Evolutionary conservation across 2,329 filamentous ascomycete species (phyloP), one percentile per base, ranked within the genome.

Genomic region (Exutisphaerella laricina): DNA sequence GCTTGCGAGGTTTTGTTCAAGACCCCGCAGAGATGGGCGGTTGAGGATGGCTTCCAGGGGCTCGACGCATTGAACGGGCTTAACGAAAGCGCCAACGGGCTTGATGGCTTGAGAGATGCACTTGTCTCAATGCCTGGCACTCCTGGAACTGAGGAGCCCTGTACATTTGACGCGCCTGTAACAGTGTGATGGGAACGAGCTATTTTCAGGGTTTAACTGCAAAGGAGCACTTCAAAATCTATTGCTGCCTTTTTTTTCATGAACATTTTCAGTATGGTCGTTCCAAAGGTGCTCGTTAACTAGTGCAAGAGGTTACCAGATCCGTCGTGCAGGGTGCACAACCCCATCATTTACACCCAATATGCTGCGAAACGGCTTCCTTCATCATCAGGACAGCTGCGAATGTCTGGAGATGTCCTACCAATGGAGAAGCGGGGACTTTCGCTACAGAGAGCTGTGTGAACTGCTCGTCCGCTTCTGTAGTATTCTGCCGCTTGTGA

Each of bases 11-110:
- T 88, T 4, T 65, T 97, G 45, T 75, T 82, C 50, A 68, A 70
- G 13, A 72, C 76, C 43, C 75, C 74, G 2, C 74, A 79, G 56
- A 79, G 79, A 44, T 96, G 90, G 90, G 69, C 75, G 1, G 85
- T 95, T 0, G 88, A 96, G 63, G 89, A 96, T 35, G 89, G 88
- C 0, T 94, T 94, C 58, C 73, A 74, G 50, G 85, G 82, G 0
- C 63, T 95, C 40, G 84, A 90, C 45, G 68, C 64, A 21, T 45
- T 75, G 34, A 63, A 62, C 23, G 57, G 54, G 5, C 41, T 64
- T 13, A 58, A 55, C 8, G 59, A 63, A 33, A 49, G 50, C 10
- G 50, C 48, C 10, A 55, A 47, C 17, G 52, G 57, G 13, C 48
- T 63, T 17, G 60, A 61, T 38, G 55, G 51, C 17, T 41, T 63